These are phyloP conservation scores for Candida berthetii DNA, from an alignment of 805 yeast species.

Conservation along the genomic window DNA sequence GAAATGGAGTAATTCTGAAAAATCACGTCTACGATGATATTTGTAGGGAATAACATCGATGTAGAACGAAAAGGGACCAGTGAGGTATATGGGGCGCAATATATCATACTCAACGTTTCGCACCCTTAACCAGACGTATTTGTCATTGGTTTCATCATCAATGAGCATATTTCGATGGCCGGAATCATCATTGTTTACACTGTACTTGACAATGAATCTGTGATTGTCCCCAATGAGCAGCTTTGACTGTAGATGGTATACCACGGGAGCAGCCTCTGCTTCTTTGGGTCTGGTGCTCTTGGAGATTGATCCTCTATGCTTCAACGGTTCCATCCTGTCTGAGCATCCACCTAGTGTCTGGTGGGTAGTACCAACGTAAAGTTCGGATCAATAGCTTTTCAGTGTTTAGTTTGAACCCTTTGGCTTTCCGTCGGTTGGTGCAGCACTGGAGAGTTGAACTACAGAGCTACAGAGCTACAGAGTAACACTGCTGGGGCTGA, in stretches of 20 bases:
- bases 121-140: slow-evolving; percentile 42
- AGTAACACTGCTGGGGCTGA: no score
- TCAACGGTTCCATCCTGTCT: not conserved
- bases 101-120: slow-evolving; percentile 69
- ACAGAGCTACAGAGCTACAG: no score
- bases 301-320: no score
- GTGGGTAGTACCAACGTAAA: no score
- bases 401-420: no score
- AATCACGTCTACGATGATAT: slow-evolving; percentile 44
- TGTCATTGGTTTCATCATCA: slow-evolving; percentile 7
- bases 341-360: no score
- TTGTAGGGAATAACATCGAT: slow-evolving; percentile 71
- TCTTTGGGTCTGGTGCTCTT: not conserved
- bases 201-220: slow-evolving; percentile 5
- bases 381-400: no score
- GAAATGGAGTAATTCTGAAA: slow-evolving; percentile 35
- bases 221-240: slow-evolving; percentile 12
- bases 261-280: not conserved
- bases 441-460: no score
- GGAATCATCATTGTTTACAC: slow-evolving; percentile 1
- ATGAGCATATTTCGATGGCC: not conserved
- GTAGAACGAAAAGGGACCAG: slow-evolving; percentile 86
- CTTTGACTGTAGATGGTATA: not conserved
- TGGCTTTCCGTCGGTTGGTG: no score
- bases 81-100: slow-evolving; percentile 73